Percentiles rank a stretch among this genome's conserved stretches.
Conservation (phyloP, 306 rosid genomes). For the Hylodesmum podocarpum region DNA sequence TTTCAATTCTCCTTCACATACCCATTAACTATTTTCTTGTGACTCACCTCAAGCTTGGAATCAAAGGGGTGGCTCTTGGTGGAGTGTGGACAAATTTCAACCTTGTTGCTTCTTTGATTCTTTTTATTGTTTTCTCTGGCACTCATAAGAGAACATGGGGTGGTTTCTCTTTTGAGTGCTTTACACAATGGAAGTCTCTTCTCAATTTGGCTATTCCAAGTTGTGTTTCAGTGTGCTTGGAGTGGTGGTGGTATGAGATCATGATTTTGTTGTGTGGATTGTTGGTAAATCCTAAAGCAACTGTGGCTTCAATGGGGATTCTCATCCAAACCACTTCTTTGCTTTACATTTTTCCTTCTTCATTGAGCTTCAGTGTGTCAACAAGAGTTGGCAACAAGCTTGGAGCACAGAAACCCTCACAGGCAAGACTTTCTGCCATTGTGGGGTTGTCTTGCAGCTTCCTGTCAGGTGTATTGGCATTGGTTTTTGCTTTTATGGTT, state of each 20-base stretch:
- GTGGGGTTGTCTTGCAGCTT: slow-evolving; percentile 74
- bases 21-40: slow-evolving; percentile 77
- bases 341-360: slow-evolving; percentile 84
- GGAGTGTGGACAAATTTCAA: slow-evolving; percentile 79
- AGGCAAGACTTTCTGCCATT: slow-evolving; percentile 68
- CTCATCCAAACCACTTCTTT: slow-evolving; percentile 83
- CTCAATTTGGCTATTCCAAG: slow-evolving; percentile 76
- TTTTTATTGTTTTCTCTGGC: slow-evolving; percentile 54
- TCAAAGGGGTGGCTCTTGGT: slow-evolving; percentile 76
- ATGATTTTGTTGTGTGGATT: slow-evolving; percentile 84
- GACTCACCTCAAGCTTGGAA: slow-evolving; percentile 52
- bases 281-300: slow-evolving; percentile 57
- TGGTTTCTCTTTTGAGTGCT: slow-evolving; percentile 59
- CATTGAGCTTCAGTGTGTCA: slow-evolving; percentile 83
- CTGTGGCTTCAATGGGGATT: slow-evolving; percentile 94
- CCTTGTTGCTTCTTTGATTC: slow-evolving; percentile 57
- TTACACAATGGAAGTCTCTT: slow-evolving; percentile 59
- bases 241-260: slow-evolving; percentile 99
- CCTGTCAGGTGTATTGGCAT: slow-evolving; percentile 57
- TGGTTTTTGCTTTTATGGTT: slow-evolving; percentile 58
- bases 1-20: slow-evolving; percentile 68
- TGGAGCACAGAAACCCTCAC: slow-evolving; percentile 68
- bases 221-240: slow-evolving; percentile 87
- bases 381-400: slow-evolving; percentile 84
- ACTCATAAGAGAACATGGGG: slow-evolving; percentile 68